Evolutionary conservation across 2,329 filamentous ascomycete species (phyloP).

Genomic region (Metarhizium rileyi): DNA sequence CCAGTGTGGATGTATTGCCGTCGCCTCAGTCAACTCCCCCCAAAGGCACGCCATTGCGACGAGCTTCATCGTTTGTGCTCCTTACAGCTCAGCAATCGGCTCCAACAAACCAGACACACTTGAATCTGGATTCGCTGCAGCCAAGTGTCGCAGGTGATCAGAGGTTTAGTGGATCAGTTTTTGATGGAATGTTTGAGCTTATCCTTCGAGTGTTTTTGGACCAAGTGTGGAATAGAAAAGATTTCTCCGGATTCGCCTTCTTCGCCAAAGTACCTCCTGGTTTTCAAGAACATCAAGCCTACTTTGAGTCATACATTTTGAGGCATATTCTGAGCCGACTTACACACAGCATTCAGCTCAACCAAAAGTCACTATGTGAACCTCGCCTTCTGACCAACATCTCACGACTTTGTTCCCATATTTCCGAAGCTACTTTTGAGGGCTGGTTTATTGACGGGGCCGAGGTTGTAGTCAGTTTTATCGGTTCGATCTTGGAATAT

Average conservation of each 20-base stretch:
- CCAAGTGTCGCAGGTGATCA: constrained; percentile 19
- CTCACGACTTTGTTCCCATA: constrained; percentile 66
- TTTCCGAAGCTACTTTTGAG: constrained; percentile 86
- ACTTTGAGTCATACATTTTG: constrained; percentile 86
- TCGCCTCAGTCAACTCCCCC: constrained; percentile 37
- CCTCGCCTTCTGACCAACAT: constrained; percentile 81
- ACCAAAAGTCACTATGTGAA: constrained; percentile 66
- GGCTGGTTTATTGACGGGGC: constrained; percentile 93
- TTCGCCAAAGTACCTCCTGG: constrained; percentile 85
- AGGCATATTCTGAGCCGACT: constrained; percentile 64
- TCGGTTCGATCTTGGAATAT: constrained; percentile 77
- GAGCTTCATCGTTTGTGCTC: constrained; percentile 86
- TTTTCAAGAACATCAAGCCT: constrained; percentile 88
- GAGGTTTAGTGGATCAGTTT: constrained; percentile 56
- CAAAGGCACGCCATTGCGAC: constrained; percentile 54
- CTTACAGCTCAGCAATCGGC: constrained; percentile 54
- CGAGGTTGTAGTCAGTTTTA: constrained; percentile 74
- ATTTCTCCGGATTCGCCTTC: constrained; percentile 79
- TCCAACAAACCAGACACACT: constrained; percentile 30
- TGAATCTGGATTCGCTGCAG: not conserved
- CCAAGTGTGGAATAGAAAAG: constrained; percentile 75
- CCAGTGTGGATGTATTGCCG: constrained; percentile 42
- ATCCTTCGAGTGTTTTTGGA: constrained; percentile 75
- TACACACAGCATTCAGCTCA: constrained; percentile 57
- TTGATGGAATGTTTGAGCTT: constrained; percentile 69